A percentile compares a stretch with the other conserved stretches of the same genome.
Evolutionary conservation across 495 filamentous ascomycete species (phyloP).

Genomic region (Aspergillus affinis): DNA sequence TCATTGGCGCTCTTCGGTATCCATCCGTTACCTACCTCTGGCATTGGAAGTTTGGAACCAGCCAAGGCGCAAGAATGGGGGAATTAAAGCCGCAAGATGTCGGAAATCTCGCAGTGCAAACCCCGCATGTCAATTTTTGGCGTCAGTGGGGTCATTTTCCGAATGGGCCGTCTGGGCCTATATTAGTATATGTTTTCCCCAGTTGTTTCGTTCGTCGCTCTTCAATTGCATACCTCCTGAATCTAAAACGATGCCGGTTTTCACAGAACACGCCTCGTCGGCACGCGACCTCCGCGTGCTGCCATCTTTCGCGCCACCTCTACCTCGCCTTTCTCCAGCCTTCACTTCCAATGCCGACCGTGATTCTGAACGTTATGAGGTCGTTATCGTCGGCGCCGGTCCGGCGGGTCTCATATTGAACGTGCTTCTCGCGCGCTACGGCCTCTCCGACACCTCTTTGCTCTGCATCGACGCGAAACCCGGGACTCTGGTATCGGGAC

Average conservation of each 20-base stretch:
- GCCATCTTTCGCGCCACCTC: slow-evolving; percentile 43
- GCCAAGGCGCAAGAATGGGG: background rate
- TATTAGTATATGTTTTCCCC: too few species aligned
- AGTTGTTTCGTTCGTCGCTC: too few species aligned
- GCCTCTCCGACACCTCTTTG: slow-evolving; percentile 41
- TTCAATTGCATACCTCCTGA: too few species aligned
- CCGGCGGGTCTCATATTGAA: slow-evolving; percentile 50
- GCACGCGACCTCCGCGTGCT: slow-evolving; percentile 42
- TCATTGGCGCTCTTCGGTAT: too few species aligned
- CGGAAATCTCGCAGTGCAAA: too few species aligned
- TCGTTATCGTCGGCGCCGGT: slow-evolving; percentile 46
- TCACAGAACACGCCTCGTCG: slow-evolving; percentile 40
- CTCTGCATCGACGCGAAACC: slow-evolving; percentile 50
- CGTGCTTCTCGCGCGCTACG: slow-evolving; percentile 49
- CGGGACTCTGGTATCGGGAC: slow-evolving; percentile 47
- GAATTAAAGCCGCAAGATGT: background rate
- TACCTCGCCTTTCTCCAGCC: slow-evolving; percentile 34
- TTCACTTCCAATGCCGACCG: slow-evolving; percentile 11
- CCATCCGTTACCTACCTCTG: too few species aligned
- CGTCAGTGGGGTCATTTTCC: too few species aligned
- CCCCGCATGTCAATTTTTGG: too few species aligned
- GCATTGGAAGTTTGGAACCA: too few species aligned
- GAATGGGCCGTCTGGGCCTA: too few species aligned
- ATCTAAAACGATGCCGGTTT: slow-evolving; percentile 41
- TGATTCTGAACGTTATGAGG: slow-evolving; percentile 37